These are phyloP conservation scores for Xylaria polymorpha DNA, from an alignment of 2,329 filamentous ascomycete species.

Conservation along the genomic window DNA sequence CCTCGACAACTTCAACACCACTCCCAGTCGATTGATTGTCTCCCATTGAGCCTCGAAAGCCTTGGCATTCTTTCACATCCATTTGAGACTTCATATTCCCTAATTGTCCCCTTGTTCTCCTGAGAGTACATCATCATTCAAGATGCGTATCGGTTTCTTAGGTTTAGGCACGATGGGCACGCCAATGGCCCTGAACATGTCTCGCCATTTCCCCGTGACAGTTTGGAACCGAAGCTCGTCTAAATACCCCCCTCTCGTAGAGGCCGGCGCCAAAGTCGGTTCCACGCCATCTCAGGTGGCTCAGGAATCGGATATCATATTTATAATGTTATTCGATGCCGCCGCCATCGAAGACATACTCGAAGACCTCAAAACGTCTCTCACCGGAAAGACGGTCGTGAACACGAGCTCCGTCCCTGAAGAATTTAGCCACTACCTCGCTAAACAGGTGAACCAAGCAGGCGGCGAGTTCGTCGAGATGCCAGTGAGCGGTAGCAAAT, in stretches of 20 bases:
- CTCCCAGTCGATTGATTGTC: neutral
- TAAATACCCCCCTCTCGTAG: slow-evolving; percentile 43
- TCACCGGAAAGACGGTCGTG: slow-evolving; percentile 50
- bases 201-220: slow-evolving; percentile 43
- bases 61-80: neutral
- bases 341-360: slow-evolving; percentile 45
- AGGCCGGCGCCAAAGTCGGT: slow-evolving; percentile 42
- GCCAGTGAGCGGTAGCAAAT: slow-evolving; percentile 52
- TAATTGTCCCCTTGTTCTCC: neutral
- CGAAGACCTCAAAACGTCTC: slow-evolving; percentile 40
- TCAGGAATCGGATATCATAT: slow-evolving; percentile 48
- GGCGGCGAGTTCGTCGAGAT: slow-evolving; percentile 51
- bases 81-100: neutral
- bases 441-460: slow-evolving; percentile 39
- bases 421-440: slow-evolving; percentile 44
- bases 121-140: neutral
- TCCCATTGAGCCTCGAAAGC: neutral
- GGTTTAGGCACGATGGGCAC: slow-evolving; percentile 51
- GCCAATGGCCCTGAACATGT: slow-evolving; percentile 51
- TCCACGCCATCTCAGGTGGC: slow-evolving; percentile 44
- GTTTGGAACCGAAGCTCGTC: slow-evolving; percentile 50
- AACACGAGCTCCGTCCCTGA: slow-evolving; percentile 50
- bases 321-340: slow-evolving; percentile 50
- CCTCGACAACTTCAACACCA: neutral
- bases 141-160: slow-evolving; percentile 48